Evolutionary conservation across 805 yeast genomes (phyloP).

Genomic region (Wickerhamomyces bisporus): DNA sequence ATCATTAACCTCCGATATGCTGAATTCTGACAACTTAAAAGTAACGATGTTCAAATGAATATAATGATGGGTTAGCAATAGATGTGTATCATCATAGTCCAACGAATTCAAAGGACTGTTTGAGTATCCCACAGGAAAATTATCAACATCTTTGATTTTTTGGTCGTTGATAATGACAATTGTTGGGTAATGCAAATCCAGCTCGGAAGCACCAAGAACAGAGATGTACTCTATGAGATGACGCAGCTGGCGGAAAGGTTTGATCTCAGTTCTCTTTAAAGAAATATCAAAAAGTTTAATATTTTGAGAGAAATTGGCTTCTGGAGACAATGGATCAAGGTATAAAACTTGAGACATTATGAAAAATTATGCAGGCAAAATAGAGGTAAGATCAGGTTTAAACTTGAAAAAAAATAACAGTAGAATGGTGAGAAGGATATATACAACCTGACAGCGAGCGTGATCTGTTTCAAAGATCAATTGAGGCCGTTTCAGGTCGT

Average conservation of each 20-base stretch:
- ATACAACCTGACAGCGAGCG: too few relatives aligned
- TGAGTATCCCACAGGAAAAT: not conserved
- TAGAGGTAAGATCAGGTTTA: too few relatives aligned
- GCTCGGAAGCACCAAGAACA: slow-evolving; percentile 21
- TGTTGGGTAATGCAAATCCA: slow-evolving; percentile 23
- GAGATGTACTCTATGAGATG: slow-evolving; percentile 14
- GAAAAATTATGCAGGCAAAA: too few relatives aligned
- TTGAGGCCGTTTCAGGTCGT: too few relatives aligned
- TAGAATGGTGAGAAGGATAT: too few relatives aligned
- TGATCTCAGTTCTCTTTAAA: slow-evolving; percentile 2
- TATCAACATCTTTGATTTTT: not conserved
- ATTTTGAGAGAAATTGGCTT: slow-evolving; percentile 7
- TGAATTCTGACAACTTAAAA: slow-evolving; percentile 14
- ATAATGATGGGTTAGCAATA: slow-evolving; percentile 17
- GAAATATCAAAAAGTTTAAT: slow-evolving; percentile 13
- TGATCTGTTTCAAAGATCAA: too few relatives aligned
- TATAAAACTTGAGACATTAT: slow-evolving; percentile 21
- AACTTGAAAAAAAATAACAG: too few relatives aligned
- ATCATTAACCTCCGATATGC: slow-evolving; percentile 13
- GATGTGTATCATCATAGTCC: slow-evolving; percentile 5
- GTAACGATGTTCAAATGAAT: slow-evolving; percentile 19
- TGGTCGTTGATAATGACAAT: slow-evolving; percentile 20
- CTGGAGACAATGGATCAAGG: slow-evolving; percentile 13
- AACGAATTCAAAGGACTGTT: slow-evolving; percentile 11
- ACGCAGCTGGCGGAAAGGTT: slow-evolving; percentile 11